Evolutionary conservation across 2,329 filamentous ascomycete species (phyloP).

Genomic region (Madurella fahalii): DNA sequence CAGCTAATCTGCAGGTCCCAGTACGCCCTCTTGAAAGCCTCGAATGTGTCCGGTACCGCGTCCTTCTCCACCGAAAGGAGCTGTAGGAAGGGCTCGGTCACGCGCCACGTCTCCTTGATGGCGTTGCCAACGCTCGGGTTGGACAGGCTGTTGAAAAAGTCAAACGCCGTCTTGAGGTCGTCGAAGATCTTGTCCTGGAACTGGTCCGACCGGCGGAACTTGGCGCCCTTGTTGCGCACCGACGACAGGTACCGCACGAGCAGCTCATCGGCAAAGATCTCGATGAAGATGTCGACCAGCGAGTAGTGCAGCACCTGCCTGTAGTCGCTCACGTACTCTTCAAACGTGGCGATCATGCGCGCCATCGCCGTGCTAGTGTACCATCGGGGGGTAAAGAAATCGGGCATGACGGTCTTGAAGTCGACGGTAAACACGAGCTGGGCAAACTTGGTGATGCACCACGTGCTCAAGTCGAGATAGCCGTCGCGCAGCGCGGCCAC

Average conservation of each 20-base stretch:
- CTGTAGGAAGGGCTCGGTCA: slow-evolving; percentile 77
- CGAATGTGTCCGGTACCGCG: slow-evolving; percentile 71
- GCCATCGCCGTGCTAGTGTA: slow-evolving; percentile 84
- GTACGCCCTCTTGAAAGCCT: slow-evolving; percentile 76
- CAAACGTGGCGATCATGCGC: slow-evolving; percentile 89
- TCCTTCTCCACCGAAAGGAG: slow-evolving; percentile 75
- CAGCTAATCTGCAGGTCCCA: slow-evolving; percentile 94
- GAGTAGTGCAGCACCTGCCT: slow-evolving; percentile 77
- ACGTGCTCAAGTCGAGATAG: slow-evolving; percentile 91
- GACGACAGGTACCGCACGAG: slow-evolving; percentile 78
- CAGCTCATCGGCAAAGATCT: slow-evolving; percentile 89
- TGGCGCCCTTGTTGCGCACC: slow-evolving; percentile 84
- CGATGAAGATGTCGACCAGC: slow-evolving; percentile 84
- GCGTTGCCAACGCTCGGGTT: slow-evolving; percentile 64
- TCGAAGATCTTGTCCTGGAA: slow-evolving; percentile 92
- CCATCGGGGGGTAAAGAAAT: slow-evolving; percentile 91
- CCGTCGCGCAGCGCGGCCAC: slow-evolving; percentile 75
- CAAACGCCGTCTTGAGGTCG: slow-evolving; percentile 85
- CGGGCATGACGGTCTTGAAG: slow-evolving; percentile 75
- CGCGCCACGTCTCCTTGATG: slow-evolving; percentile 90
- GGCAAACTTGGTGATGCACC: slow-evolving; percentile 85
- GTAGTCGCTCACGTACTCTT: slow-evolving; percentile 92
- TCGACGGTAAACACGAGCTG: slow-evolving; percentile 86
- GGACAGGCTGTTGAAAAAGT: slow-evolving; percentile 73
- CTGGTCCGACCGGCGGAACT: slow-evolving; percentile 80